Evolutionary conservation across 169 alveolate genomes (phyloP).

Genomic region (Theileria luwenshuni): DNA sequence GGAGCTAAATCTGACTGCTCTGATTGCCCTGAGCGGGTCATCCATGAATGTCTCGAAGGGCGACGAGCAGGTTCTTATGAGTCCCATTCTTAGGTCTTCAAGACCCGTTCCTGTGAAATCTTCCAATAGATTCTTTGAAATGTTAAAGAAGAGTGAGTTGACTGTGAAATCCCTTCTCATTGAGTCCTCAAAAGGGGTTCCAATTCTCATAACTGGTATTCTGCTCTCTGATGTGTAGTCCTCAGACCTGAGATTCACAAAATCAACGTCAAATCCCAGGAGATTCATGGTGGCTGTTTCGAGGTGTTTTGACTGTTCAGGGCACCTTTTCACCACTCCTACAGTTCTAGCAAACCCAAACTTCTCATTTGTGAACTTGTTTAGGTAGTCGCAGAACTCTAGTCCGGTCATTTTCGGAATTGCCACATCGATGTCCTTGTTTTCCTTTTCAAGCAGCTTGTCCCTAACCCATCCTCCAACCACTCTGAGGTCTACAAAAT

Average conservation of each 20-base stretch:
- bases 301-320: constrained; percentile 95
- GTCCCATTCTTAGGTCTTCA: constrained; percentile 86
- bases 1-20: constrained; percentile 92
- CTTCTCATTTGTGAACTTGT: constrained; percentile 72
- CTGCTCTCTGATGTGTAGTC: constrained; percentile 89
- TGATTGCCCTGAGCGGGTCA: constrained; percentile 96
- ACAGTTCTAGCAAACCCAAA: constrained; percentile 76
- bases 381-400: constrained; percentile 73
- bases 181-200: constrained; percentile 96
- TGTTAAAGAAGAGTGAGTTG: constrained; percentile 95
- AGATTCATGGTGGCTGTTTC: constrained; percentile 95
- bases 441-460: constrained; percentile 79
- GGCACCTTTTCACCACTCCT: constrained; percentile 91
- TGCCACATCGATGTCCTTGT: constrained; percentile 97
- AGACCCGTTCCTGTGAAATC: constrained; percentile 93
- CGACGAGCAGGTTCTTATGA: constrained; percentile 92
- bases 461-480: constrained; percentile 99
- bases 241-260: constrained; percentile 96
- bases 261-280: constrained; percentile 90
- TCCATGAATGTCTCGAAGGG: constrained; percentile 92
- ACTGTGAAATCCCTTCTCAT: constrained; percentile 96
- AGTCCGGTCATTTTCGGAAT: constrained; percentile 93
- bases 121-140: constrained; percentile 90
- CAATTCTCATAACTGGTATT: constrained; percentile 91
- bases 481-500: constrained; percentile 84